Percentiles rank a stretch among this genome's conserved stretches.
Evolutionary conservation across 1,139 yeast genomes (phyloP).

Genomic region (Saccharomyces hybrid): DNA sequence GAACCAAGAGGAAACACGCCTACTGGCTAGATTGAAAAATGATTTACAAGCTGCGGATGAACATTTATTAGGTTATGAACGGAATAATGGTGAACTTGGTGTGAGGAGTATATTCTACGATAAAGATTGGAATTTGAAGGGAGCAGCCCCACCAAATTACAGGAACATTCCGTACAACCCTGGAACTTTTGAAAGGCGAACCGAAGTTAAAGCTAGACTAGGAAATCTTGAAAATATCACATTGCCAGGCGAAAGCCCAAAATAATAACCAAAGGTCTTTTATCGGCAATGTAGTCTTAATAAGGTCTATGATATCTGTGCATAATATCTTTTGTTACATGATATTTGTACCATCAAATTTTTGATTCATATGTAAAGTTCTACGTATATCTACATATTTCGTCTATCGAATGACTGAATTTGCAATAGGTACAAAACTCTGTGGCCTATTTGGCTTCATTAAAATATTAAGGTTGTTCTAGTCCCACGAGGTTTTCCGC

Average conservation of each 20-base stretch:
- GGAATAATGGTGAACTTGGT: slow-evolving; percentile 19
- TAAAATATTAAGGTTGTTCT: background rate
- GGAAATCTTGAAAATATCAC: slow-evolving; percentile 13
- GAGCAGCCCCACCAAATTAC: slow-evolving; percentile 30
- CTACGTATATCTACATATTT: background rate
- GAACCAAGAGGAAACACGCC: slow-evolving; percentile 12
- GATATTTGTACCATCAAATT: background rate
- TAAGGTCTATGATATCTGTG: too few species aligned
- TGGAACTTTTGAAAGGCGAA: slow-evolving; percentile 16
- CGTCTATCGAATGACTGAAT: background rate
- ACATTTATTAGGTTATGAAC: slow-evolving; percentile 8
- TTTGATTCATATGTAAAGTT: background rate
- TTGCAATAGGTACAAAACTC: background rate
- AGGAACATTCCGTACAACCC: slow-evolving; percentile 23
- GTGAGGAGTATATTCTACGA: slow-evolving; percentile 36
- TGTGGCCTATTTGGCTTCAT: background rate
- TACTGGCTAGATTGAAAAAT: slow-evolving; percentile 17
- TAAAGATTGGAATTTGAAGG: slow-evolving; percentile 38
- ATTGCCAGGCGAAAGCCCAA: slow-evolving; percentile 7
- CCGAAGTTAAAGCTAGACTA: slow-evolving; percentile 9
- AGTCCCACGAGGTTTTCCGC: slow-evolving; percentile 28
- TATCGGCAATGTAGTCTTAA: background rate
- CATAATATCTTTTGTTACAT: too few species aligned
- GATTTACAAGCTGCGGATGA: slow-evolving; percentile 19
- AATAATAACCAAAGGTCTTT: background rate